A percentile compares a stretch with the other conserved stretches of the same genome.
Evolutionary conservation across 495 filamentous ascomycete genomes (phyloP).

Genomic region (Talaromyces liani): DNA sequence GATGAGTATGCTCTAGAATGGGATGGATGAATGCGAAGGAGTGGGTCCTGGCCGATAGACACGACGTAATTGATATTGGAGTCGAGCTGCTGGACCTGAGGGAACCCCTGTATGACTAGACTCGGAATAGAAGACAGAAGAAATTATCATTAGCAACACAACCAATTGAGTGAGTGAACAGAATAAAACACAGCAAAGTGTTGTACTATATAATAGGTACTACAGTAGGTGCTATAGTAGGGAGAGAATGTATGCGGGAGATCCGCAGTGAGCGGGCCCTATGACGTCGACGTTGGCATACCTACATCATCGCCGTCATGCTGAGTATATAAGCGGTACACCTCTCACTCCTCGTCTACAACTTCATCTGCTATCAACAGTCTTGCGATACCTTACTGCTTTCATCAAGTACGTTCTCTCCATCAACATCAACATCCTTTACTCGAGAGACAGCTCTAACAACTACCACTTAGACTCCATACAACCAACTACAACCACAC

Average conservation of each 20-base stretch:
- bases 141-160: neutral
- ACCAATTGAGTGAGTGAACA: neutral
- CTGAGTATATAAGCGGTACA: neutral
- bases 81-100: neutral
- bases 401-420: neutral
- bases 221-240: too few relatives aligned
- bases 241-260: neutral
- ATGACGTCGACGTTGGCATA: slow-evolving; percentile 26
- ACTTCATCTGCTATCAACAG: neutral
- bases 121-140: neutral
- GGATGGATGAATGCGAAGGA: neutral
- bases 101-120: neutral
- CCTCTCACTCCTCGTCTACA: slow-evolving; percentile 6
- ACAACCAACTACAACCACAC: slow-evolving; percentile 12
- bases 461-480: neutral
- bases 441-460: neutral
- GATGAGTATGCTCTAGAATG: neutral
- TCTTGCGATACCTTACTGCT: neutral
- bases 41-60: neutral
- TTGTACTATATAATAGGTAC: neutral
- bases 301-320: slow-evolving; percentile 14
- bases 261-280: slow-evolving; percentile 5
- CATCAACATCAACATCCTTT: neutral
- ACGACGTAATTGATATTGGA: slow-evolving; percentile 1
- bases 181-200: neutral